phyloP scores from a whole-genome alignment of 148 eudicot genomes.

The Nepenthes gracilis region DNA sequence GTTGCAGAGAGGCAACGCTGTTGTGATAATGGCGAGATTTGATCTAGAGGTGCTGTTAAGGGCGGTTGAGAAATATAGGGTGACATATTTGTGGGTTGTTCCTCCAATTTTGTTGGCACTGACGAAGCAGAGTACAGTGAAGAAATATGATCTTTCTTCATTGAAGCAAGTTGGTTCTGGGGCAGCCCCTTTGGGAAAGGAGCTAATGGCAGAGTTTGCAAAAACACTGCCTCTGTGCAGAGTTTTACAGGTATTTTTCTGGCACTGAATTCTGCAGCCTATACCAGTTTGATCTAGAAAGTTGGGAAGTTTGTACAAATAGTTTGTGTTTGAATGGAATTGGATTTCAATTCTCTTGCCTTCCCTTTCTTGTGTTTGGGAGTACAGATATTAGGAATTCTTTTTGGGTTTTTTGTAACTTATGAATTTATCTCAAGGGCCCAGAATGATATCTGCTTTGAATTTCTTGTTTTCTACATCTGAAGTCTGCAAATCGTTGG shows the following conservation, averaged over 20 bases:
- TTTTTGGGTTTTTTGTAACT: too few species aligned
- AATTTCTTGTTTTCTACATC: too few species aligned
- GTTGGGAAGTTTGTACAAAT: too few species aligned
- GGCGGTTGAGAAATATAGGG: slow-evolving; percentile 42
- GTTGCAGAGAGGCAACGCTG: slow-evolving; percentile 48
- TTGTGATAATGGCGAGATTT: slow-evolving; percentile 47
- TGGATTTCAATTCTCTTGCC: too few species aligned
- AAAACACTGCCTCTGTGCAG: slow-evolving; percentile 41
- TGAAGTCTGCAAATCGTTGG: too few species aligned
- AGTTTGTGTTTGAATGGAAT: too few species aligned
- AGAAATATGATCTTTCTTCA: slow-evolving; percentile 58
- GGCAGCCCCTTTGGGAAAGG: slow-evolving; percentile 76
- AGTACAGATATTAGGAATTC: too few species aligned
- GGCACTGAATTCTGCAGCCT: neutral
- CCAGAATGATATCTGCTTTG: too few species aligned
- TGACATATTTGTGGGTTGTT: slow-evolving; percentile 63
- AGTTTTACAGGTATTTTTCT: slow-evolving; percentile 35
- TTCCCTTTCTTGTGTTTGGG: too few species aligned
- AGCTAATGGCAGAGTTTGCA: slow-evolving; percentile 58
- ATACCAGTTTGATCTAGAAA: neutral
- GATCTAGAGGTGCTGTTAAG: slow-evolving; percentile 55
- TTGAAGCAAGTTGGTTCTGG: slow-evolving; percentile 63
- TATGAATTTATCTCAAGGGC: too few species aligned
- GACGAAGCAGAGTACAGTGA: slow-evolving; percentile 44
- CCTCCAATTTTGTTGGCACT: slow-evolving; percentile 64